phyloP scores from a whole-genome alignment of 306 rosid species.

The Prunus padus region DNA sequence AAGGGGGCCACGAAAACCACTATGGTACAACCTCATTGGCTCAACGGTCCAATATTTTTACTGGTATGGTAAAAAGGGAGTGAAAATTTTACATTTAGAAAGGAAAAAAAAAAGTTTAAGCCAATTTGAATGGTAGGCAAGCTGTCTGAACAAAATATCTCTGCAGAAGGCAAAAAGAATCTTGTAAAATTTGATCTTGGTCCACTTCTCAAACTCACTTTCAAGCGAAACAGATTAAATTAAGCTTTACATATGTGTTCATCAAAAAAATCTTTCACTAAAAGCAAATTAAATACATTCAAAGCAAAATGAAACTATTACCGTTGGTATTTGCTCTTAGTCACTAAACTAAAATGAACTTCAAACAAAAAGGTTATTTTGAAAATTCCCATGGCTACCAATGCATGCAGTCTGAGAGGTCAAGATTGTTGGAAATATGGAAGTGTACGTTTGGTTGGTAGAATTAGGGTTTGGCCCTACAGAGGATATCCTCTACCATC shows the following conservation, averaged over 20 bases:
- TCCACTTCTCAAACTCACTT: background rate
- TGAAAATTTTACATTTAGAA: background rate
- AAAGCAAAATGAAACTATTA: no score
- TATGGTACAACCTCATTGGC: background rate
- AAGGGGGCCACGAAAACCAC: no score
- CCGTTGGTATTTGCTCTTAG: no score
- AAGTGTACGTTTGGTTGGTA: background rate
- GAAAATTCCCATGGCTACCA: background rate
- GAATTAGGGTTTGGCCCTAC: slow-evolving; percentile 11
- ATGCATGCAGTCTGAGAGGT: background rate
- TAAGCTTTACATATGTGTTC: no score
- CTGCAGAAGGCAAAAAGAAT: background rate
- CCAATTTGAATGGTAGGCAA: background rate
- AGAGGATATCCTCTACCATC: background rate
- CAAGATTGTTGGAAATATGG: background rate
- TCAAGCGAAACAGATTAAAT: background rate
- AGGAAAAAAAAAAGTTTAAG: background rate
- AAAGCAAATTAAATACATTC: no score
- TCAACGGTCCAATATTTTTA: background rate
- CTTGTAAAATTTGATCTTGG: background rate
- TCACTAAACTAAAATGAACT: no score
- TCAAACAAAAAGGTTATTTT: no score
- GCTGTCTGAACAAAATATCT: background rate
- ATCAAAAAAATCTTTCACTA: background rate
- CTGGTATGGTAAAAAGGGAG: background rate